Base-by-base conservation (phyloP, 345 rosid species). In the Eucalyptus marginata region DNA sequence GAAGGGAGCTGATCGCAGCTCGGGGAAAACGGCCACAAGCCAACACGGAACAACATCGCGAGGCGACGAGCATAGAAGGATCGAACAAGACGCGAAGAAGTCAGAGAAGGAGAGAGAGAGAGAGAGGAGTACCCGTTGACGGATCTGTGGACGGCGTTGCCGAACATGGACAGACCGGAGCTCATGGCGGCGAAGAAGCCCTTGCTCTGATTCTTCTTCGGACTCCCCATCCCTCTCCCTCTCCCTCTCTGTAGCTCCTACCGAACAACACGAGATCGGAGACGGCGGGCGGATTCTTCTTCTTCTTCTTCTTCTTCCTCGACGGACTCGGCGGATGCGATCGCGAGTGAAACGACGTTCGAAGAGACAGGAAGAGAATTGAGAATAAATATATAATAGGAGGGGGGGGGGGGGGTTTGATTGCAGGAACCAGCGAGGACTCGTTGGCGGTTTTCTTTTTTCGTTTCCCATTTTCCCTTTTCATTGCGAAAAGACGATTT, bases 171-270 rank as follows among this genome's bases (percentile, higher is more conserved):
- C 86, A 95, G 90, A 54, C 96, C 94, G 27, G 97, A 95, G 68
- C 92, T 91, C 95, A 95, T 94, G 92, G 95, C 92, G 33, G 95
- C 94, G 90, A 95, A 94, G 90, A 95, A 95, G 68, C 97, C 96
- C 80, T 92, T 94, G 90, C 84, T 91, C 90, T 95, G 88, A 81
- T 93, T 87, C 90, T 93, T 93, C 92, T 91, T 86, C 15, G 95
- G 95, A 92, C 93, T 93, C 49, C 87, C 95, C 97, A 95, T 93
- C 9, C 59, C 87, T 62, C 33, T 47, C 25, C 11, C 20, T 51
- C 40, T 4, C 71, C 11, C 62, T 56, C 12, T 64, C 76, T n/a
- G 16, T 8, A 64, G 76, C 76, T n/a, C 76, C 31, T 16, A 20
- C 46, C 84, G 84, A 40, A 12, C 84, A 7, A 4, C 9, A 2